Evolutionary conservation across 805 yeast species (phyloP).

Genomic region (Zygosaccharomyces lentus): DNA sequence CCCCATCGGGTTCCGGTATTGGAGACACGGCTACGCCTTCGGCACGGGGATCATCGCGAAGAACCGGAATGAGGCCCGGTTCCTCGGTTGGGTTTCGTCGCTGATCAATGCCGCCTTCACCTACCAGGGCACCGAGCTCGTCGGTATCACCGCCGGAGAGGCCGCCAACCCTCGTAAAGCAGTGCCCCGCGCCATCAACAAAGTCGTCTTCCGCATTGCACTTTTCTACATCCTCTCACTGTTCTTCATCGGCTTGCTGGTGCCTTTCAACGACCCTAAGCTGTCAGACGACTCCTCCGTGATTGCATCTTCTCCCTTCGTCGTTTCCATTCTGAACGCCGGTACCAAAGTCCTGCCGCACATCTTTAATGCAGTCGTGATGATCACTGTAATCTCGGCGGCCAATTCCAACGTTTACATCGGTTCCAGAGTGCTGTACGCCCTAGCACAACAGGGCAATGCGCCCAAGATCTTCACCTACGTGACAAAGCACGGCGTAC

Average conservation of each 20-base stretch:
- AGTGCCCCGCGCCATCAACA: conserved; percentile 63
- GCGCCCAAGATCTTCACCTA: conserved; percentile 56
- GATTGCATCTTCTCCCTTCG: conserved; percentile 60
- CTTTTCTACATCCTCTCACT: conserved; percentile 57
- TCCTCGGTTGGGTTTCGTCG: conserved; percentile 52
- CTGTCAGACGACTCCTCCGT: conserved; percentile 35
- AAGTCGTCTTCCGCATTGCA: conserved; percentile 59
- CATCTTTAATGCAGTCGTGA: conserved; percentile 67
- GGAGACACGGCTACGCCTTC: conserved; percentile 69
- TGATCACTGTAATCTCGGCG: conserved; percentile 65
- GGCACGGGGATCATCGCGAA: conserved; percentile 48
- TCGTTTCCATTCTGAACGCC: conserved; percentile 60
- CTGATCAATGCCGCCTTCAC: conserved; percentile 55
- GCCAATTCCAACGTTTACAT: conserved; percentile 74
- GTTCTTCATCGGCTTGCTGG: conserved; percentile 60
- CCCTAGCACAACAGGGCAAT: conserved; percentile 53
- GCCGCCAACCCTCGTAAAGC: conserved; percentile 61
- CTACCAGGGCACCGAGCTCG: conserved; percentile 56
- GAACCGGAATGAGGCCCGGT: conserved; percentile 42
- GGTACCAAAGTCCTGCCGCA: conserved; percentile 65
- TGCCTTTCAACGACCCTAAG: conserved; percentile 57
- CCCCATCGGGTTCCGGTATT: conserved; percentile 59
- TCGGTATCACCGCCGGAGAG: conserved; percentile 58
- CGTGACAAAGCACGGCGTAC: conserved; percentile 58
- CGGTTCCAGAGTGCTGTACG: conserved; percentile 64